A percentile compares a stretch with the other conserved stretches of the same genome.
Conservation (phyloP, 2,329 filamentous ascomycete genomes). For the Colletotrichum coccodes region DNA sequence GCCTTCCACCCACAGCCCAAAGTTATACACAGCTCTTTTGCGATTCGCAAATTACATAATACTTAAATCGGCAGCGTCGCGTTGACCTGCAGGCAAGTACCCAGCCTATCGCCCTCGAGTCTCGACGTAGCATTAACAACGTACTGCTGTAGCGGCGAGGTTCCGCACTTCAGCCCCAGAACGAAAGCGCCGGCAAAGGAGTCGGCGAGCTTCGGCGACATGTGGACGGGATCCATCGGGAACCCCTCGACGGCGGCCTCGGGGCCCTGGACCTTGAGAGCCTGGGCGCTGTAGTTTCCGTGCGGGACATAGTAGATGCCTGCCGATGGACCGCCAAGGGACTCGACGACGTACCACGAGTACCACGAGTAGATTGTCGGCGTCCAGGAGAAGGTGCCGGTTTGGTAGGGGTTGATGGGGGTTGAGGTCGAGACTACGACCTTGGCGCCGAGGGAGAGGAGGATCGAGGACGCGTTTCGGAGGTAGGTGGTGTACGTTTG, state of each 20-base stretch:
- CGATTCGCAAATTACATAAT: neutral
- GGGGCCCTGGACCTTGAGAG: slow-evolving; percentile 60
- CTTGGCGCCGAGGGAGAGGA: slow-evolving; percentile 66
- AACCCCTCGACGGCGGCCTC: slow-evolving; percentile 63
- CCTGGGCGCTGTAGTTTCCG: slow-evolving; percentile 63
- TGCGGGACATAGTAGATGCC: slow-evolving; percentile 69
- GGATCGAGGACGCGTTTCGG: slow-evolving; percentile 62
- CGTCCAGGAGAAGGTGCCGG: slow-evolving; percentile 58
- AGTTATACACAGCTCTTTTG: neutral
- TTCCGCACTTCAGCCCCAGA: slow-evolving; percentile 39
- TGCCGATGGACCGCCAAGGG: slow-evolving; percentile 43
- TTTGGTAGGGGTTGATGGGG: slow-evolving; percentile 68
- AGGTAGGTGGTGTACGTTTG: slow-evolving; percentile 71
- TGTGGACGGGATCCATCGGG: slow-evolving; percentile 72
- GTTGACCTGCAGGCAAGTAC: slow-evolving; percentile 17
- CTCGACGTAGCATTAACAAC: slow-evolving; percentile 26
- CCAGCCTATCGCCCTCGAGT: neutral
- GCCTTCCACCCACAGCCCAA: neutral
- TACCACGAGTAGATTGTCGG: slow-evolving; percentile 68
- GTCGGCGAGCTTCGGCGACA: slow-evolving; percentile 63
- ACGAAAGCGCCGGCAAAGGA: slow-evolving; percentile 66
- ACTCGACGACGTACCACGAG: slow-evolving; percentile 37
- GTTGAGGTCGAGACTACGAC: slow-evolving; percentile 69
- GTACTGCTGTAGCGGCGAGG: slow-evolving; percentile 18
- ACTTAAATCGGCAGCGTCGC: slow-evolving; percentile 17